Conservation (phyloP, 768 basidiomycete species). For the Sistotremastrum niveocremeum region DNA sequence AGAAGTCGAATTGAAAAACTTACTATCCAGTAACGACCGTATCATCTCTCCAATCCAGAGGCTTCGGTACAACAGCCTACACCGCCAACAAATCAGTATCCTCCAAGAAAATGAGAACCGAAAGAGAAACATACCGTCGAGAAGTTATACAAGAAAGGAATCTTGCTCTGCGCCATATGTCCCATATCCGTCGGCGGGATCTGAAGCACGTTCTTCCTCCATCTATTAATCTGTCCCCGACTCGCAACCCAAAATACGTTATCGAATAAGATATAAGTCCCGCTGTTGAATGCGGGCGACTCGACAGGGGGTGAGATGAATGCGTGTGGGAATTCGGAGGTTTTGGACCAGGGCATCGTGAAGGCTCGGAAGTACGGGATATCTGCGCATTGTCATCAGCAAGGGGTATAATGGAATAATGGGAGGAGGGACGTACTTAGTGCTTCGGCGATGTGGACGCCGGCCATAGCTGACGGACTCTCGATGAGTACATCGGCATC, state of each 20-base stretch:
- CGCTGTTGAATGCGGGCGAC: slow-evolving; percentile 44
- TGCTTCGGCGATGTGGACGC: slow-evolving; percentile 60
- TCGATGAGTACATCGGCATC: slow-evolving; percentile 57
- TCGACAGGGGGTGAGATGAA: slow-evolving; percentile 52
- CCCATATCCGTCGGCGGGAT: slow-evolving; percentile 46
- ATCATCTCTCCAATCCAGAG: slow-evolving; percentile 55
- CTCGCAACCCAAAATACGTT: slow-evolving; percentile 58
- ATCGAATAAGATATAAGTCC: slow-evolving; percentile 31
- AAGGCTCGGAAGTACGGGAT: slow-evolving; percentile 57
- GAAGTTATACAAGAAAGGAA: slow-evolving; percentile 55
- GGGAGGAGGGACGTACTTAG: slow-evolving; percentile 32
- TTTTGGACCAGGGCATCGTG: slow-evolving; percentile 52
- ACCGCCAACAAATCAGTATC: not conserved
- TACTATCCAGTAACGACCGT: slow-evolving; percentile 44
- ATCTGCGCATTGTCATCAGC: too few species aligned
- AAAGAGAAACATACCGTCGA: slow-evolving; percentile 26
- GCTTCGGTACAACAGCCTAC: slow-evolving; percentile 48
- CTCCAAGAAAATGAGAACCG: not conserved
- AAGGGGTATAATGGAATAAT: too few species aligned
- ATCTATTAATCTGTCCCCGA: slow-evolving; percentile 50
- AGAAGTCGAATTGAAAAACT: slow-evolving; percentile 9
- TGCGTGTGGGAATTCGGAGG: slow-evolving; percentile 49
- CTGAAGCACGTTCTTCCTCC: slow-evolving; percentile 39
- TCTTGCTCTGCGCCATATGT: slow-evolving; percentile 43
- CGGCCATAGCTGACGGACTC: slow-evolving; percentile 55